Base-by-base conservation (phyloP, 306 rosid genomes). In the Prunus kanzakura region DNA sequence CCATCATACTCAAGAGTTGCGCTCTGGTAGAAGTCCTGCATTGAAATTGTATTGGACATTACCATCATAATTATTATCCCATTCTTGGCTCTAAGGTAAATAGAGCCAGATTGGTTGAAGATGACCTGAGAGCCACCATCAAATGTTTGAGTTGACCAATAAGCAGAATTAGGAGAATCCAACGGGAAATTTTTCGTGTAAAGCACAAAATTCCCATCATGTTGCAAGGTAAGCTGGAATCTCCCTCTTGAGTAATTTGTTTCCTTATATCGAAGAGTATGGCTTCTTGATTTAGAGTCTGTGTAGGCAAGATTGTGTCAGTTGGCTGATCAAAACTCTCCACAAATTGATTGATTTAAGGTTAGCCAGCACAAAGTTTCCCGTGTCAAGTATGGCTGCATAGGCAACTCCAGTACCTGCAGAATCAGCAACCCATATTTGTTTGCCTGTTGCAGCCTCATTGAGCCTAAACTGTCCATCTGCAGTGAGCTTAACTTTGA, bases 1-100 rank as follows among this genome's bases (percentile, higher is more conserved):
- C 92, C 97, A 81, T 72, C 58, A 52, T 60, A 55, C 45, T 91
- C 97, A 43, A 91, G 82, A 61, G 86, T 79, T 5, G 88, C 94
- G 75, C 90, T 85, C 20, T 84, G 86, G 79, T 85, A 86, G 71
- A 68, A 56, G 29, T 30, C 49, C 1, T 25, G n/a, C 25, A 54
- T 60, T 8, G 85, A 19, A 50, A 76, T 57, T 1, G n/a, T 8
- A 12, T 27, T 61, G 38, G 13, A 25, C 27, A 38, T 27, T 4
- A 61, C 8, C 66, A 61, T 61, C 29, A 4, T 13, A 61, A 61
- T 3, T 69, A 56, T 71, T 71, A 45, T 55, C 19, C 72, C 79
- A 25, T 69, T 72, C 4, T 3, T 4, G 3, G 71, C 80, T 0
- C 46, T 27, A 49, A 77, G 64, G 74, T 35, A 80, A 57, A 82